Evolutionary conservation across 371 early-diverging fungal genomes (phyloP).

Genomic region (Saksenaea oblongispora): DNA sequence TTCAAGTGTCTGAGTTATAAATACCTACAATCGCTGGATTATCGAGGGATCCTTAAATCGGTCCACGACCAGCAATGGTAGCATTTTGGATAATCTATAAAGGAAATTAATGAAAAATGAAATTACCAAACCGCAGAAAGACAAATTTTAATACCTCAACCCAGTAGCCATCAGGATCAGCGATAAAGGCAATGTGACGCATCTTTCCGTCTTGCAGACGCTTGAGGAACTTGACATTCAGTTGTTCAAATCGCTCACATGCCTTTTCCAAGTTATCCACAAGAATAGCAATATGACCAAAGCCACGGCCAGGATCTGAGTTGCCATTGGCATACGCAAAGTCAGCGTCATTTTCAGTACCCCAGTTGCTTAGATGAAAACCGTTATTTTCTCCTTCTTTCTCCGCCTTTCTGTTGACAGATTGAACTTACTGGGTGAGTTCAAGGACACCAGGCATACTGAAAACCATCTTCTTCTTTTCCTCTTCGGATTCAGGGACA

Average conservation of each 20-base stretch:
- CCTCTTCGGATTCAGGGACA: slow-evolving; percentile 51
- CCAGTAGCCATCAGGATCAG: slow-evolving; percentile 91
- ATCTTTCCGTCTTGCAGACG: slow-evolving; percentile 75
- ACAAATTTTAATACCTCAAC: slow-evolving; percentile 49
- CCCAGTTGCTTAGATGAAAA: slow-evolving; percentile 66
- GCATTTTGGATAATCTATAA: slow-evolving; percentile 29
- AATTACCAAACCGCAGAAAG: not conserved
- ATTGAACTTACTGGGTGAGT: slow-evolving; percentile 72
- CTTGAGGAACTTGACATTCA: slow-evolving; percentile 80
- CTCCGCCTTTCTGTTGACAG: not conserved
- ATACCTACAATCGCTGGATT: too few relatives aligned
- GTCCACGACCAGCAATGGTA: not conserved
- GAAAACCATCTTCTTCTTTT: slow-evolving; percentile 58
- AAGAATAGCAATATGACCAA: slow-evolving; percentile 81
- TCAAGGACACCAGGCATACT: slow-evolving; percentile 78
- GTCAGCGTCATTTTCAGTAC: slow-evolving; percentile 73
- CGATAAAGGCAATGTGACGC: slow-evolving; percentile 85
- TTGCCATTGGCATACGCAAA: slow-evolving; percentile 82
- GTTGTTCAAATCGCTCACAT: slow-evolving; percentile 71
- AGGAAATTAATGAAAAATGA: not conserved
- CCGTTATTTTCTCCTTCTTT: not conserved
- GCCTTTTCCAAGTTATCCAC: slow-evolving; percentile 84
- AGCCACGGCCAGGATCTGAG: slow-evolving; percentile 68
- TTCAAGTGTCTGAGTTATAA: too few relatives aligned
- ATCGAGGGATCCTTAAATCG: too few relatives aligned